Evolutionary conservation across 2,329 filamentous ascomycete species (phyloP), one percentile per base, ranked within the genome.

Genomic region (Pseudogymnoascus pannorum): DNA sequence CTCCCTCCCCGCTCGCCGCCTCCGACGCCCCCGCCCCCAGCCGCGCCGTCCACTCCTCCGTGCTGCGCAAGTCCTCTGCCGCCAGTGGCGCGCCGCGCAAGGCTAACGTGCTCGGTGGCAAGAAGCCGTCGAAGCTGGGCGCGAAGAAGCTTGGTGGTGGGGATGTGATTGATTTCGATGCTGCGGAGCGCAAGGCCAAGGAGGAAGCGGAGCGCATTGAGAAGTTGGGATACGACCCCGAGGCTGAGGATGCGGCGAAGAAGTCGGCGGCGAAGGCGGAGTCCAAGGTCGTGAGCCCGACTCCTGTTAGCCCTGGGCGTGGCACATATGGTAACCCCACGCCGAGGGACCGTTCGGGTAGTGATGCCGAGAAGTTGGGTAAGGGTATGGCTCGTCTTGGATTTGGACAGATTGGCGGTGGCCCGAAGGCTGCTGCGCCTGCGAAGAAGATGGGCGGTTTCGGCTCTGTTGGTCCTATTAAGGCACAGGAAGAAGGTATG

Each of bases 141-240:
- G 93, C 87, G 26, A 97, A 97, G 84, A 97, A 97, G 80, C 84
- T 96, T 33, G 31, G 26, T 31, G 84, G 81, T 3, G 82, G 80
- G 51, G 89, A 92, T 66, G 77, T 86, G 11, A 92, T 99, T 65
- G 93, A 99, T 77, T 99, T 99, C 70, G 94, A 99, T 66, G 94
- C 93, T 74, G 94, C 92, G 2, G 94, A 99, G 80, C 91, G 90
- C 75, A 96, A 95, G 77, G 94, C 94, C 44, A 96, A 93, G 75
- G 94, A 97, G 75, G 94, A 99, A 75, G 94, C 92, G 2, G 94
- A 97, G 75, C 87, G 94, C 67, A 94, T 97, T 72, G 92, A 88
- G 73, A 96, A 96, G 77, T 80, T 99, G 20, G 94, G 94, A 38
- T 99, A 99, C 71, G 92, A 99, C 69, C 91, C 92, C 0, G 89